phyloP scores from a whole-genome alignment of 352 stramenopile genomes.

The Phytophthora uliginosa region DNA sequence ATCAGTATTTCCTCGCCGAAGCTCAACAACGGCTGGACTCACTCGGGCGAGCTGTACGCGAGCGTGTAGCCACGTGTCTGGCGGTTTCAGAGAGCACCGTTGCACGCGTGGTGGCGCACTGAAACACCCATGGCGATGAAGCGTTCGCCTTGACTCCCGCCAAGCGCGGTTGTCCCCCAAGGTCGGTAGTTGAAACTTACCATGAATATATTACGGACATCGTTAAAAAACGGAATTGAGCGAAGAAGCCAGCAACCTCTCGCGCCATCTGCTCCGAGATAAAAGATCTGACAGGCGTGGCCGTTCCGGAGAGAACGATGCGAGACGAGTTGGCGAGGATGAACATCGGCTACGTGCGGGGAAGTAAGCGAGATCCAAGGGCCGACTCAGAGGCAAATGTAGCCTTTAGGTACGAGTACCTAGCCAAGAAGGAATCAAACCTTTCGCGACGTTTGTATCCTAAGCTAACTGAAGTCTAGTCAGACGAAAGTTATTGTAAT shows the following conservation, averaged over 20 bases:
- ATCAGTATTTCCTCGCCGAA: constrained; percentile 6
- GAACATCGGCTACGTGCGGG: not conserved
- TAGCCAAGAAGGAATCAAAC: no score
- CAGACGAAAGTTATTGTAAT: no score
- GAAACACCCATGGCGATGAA: not conserved
- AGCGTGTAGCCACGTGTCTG: not conserved
- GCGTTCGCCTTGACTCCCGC: not conserved
- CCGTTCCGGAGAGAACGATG: not conserved
- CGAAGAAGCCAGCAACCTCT: not conserved
- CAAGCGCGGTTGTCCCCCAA: not conserved
- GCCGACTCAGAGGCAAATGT: no score
- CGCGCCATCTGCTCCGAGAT: not conserved
- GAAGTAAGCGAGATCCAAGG: not conserved
- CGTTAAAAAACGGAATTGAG: constrained; percentile 1
- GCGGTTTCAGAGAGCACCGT: not conserved
- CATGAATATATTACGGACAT: constrained; percentile 2
- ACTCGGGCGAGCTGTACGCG: not conserved
- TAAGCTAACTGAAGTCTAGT: no score
- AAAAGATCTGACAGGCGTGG: not conserved
- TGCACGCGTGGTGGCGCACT: not conserved
- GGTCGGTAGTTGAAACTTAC: not conserved
- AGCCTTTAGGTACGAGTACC: no score
- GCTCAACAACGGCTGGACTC: constrained; percentile 4
- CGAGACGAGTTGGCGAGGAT: not conserved
- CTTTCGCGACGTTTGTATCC: no score